Evolutionary conservation across 192 early-diverging fungal species (phyloP), one percentile per base, ranked within the genome.

Genomic region (Cetraspora pellucida): DNA sequence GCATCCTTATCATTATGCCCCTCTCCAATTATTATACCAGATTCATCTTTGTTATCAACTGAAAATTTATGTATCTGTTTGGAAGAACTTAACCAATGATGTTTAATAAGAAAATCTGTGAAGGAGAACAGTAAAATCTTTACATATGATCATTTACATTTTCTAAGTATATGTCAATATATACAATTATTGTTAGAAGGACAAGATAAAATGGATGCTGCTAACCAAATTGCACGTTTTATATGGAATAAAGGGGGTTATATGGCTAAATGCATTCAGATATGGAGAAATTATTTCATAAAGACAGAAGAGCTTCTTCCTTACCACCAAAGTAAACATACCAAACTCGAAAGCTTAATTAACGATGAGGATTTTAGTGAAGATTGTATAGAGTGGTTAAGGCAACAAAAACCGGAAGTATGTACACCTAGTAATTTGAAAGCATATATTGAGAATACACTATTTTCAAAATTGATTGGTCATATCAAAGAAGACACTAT

Each of bases 101-200:
- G 57, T 25, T 25, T 21, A 14, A 25, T 59, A 59, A 2, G 2
- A 59, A 59, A 59, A 59, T 25, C 49, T 23, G 21, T 21, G 8
- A 59, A 59, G n/a, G 8, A 9, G 9, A 59, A 25, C n/a, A 23
- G n/a, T 10, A 59, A 59, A n/a, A n/a, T 59, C 23, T 59, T 54
- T 54, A 37, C 31, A 37, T 52, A 52, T 52, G 49, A 52, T 52
- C 17, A 52, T 52, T 52, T 52, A 52, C 10, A 59, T 59, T 9
- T 9, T 21, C 21, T 59, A 59, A 59, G 57, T 59, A 59, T 59
- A 23, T n/a, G n/a, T 25, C 11, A 9, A 59, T 59, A 59, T 59
- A 59, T 59, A 59, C 8, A 59, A n/a, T 59, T 59, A 59, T 59
- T 59, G 23, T 59, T 59, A 59, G 57, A 59, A n/a, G 23, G 57